Evolutionary conservation across 2,329 filamentous ascomycete genomes (phyloP), one percentile per base, ranked within the genome.

Genomic region (Cryphonectria japonica): DNA sequence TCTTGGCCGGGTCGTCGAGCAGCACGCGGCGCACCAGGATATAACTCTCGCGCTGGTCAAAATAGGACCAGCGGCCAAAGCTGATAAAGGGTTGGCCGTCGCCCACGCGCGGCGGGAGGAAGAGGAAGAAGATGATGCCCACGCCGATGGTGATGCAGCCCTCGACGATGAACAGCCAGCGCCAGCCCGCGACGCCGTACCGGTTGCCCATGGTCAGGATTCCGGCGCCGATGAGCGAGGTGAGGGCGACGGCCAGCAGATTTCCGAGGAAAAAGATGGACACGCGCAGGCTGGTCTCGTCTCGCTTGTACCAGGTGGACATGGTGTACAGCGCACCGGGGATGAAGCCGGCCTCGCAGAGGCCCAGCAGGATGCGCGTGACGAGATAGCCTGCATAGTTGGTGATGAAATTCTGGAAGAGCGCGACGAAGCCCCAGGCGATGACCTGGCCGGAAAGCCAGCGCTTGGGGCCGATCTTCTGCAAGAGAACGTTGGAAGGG

Each of bases 401-500:
- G 34, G 75, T 77, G 16, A 80, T 76, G 72, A 81, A 83, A 7
- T 79, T 78, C 71, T 83, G 81, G 73, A 83, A 82, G 0, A 81
- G 81, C 9, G 79, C 79, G 22, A 82, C 79, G 16, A 82, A 81
- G 78, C 74, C 80, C 78, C 78, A 86, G 54, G 82, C 79, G 61
- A 85, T 78, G 32, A 85, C 77, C 41, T 71, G 69, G 14, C 43
- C 32, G 3, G 69, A 54, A 6, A 82, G 76, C 81, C 81, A 82
- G 14, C 78, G 73, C 22, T 77, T 75, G 6, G 81, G 81, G 7
- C 81, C 77, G 2, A 77, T 50, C 32, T 72, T 57, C 63, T 78
- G 76, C 2, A 78, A 70, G 1, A 78, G 78, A 14, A 86, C 79
- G 71, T 86, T 86, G 41, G 83, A 84, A 0, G 84, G 84, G 29